Base-by-base conservation (phyloP, 2,329 filamentous ascomycete genomes). In the Parastagonospora nodorum region DNA sequence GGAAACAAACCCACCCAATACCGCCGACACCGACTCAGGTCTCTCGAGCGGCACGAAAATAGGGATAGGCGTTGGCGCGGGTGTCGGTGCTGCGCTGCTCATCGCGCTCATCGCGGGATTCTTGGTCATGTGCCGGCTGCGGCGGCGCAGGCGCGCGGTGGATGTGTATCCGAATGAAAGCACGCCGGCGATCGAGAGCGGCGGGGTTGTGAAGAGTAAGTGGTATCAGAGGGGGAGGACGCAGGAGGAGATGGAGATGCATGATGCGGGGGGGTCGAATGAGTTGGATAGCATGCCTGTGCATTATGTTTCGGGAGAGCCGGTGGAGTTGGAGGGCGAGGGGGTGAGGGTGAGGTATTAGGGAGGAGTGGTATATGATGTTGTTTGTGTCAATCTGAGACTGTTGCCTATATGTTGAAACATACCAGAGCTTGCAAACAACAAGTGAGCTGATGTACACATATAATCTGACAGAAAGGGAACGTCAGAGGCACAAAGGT, bases 241-340 rank as follows among this genome's bases (percentile, higher is more conserved):
- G 11, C 27, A 19, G 4, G 32, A 14, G 35, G 19, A 35, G n/a
- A 19, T 14, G 2, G 41, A 40, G 30, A 24, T 31, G 24, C 19
- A 24, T 3, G 15, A 37, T 19, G 19, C 19, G 9, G 46, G 33
- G 14, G 27, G 27, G 24, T 9, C 11, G 38, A 40, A 43, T 38
- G 46, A 48, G 27, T n/a, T 48, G 38, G 46, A 48, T 16, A 37
- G 30, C 3, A 12, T 27, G 24, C 36, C 38, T 1, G 39, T 43
- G 30, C 24, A 24, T 28, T 29, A 31, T 31, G 31, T 35, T 31
- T n/a, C 14, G 28, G 46, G 46, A 12, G 16, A 24, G 40, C 30
- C 40, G n/a, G 40, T 43, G 60, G 73, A 74, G 72, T 70, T 73
- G 55, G 72, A 60, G 30, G 42, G 42, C 5, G 19, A 15, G 36